A percentile compares a stretch with the other conserved stretches of the same genome.
These are phyloP conservation scores for Plantago major DNA, from an alignment of 257 asterid species.

Conservation along the genomic window DNA sequence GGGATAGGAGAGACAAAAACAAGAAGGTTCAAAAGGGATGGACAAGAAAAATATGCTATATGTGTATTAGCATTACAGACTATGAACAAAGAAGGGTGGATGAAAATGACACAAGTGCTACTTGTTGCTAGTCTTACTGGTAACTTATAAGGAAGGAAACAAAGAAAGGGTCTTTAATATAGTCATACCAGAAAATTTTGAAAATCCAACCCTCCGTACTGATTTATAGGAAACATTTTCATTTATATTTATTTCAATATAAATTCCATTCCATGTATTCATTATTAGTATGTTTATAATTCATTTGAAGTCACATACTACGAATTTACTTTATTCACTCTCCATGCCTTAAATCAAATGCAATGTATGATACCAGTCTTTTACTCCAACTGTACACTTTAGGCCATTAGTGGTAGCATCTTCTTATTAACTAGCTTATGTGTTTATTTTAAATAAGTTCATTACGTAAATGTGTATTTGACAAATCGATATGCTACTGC, in stretches of 20 bases:
- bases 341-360: neutral
- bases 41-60: no score
- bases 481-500: no score
- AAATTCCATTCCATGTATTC: neutral
- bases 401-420: neutral
- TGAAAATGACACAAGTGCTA: constrained; percentile 35
- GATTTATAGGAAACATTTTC: no score
- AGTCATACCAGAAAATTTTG: constrained; percentile 21
- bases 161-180: constrained; percentile 14
- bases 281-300: no score
- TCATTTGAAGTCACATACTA: no score
- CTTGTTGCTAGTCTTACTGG: no score
- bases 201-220: constrained; percentile 15
- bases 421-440: no score
- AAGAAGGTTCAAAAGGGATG: no score
- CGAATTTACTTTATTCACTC: neutral
- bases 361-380: neutral
- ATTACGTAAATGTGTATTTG: no score
- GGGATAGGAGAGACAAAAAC: no score
- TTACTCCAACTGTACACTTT: neutral
- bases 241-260: constrained; percentile 2
- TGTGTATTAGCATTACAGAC: no score
- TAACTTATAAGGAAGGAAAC: constrained; percentile 1
- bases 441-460: no score
- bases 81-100: neutral